A percentile compares a stretch with the other conserved stretches of the same genome.
These are phyloP conservation scores for Colletotrichum gloeosporioides DNA, from an alignment of 2,329 filamentous ascomycete species.

Conservation along the genomic window DNA sequence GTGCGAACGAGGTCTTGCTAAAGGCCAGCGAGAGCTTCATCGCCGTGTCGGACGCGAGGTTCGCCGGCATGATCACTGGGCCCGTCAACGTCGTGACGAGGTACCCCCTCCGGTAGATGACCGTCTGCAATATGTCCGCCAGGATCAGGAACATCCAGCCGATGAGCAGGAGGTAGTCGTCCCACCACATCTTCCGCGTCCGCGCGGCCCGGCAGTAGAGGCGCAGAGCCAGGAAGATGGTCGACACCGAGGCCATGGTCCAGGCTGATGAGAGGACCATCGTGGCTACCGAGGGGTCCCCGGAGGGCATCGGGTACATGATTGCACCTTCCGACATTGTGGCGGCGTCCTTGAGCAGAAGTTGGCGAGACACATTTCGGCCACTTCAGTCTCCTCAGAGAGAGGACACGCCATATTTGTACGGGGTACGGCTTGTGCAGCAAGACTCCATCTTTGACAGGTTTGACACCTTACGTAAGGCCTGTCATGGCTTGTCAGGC, in stretches of 20 bases:
- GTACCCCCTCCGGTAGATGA: not conserved
- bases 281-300: not conserved
- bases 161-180: conserved; percentile 38
- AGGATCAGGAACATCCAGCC: conserved; percentile 35
- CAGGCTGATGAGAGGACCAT: not conserved
- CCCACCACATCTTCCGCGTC: conserved; percentile 40
- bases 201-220: conserved; percentile 37
- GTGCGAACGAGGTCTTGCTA: conserved; percentile 40
- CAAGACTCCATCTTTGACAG: not conserved
- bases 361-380: accelerated
- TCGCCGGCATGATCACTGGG: conserved; percentile 57
- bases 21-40: conserved; percentile 35
- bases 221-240: conserved; percentile 32
- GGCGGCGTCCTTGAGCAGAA: not conserved
- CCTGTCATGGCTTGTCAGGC: not conserved
- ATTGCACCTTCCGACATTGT: not conserved
- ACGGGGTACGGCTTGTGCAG: not conserved
- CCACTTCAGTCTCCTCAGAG: not conserved
- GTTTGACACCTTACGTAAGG: not conserved
- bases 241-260: conserved; percentile 7
- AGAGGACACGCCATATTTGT: not conserved
- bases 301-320: not conserved
- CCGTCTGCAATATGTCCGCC: not conserved
- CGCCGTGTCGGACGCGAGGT: conserved; percentile 39
- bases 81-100: conserved; percentile 36